Base-by-base conservation (phyloP, 2,329 filamentous ascomycete species). In the Fusarium marasasianum region DNA sequence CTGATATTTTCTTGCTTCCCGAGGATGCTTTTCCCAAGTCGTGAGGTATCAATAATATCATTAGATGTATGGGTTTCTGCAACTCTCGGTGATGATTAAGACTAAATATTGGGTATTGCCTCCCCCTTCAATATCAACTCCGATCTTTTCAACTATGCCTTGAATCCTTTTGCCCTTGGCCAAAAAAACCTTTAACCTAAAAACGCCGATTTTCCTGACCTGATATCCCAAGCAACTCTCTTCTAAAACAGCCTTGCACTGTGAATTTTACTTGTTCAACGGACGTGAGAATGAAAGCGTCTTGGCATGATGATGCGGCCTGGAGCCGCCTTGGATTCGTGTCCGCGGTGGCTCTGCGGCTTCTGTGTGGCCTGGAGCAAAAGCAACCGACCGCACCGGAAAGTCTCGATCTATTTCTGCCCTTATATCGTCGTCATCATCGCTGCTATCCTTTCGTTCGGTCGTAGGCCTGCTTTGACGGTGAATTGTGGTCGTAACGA, bases 401-500 rank as follows among this genome's bases (percentile, higher is more conserved):
- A 74, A 76, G 5, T 68, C 72, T 24, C 66, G 68, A 6, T 29
- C 41, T 26, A 55, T 68, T 18, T 50, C 31, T 11, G 53, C 24
- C 6, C 72, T 72, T n/a, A 64, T 55, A 63, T 69, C n/a, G 43
- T 75, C 66, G n/a, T 77, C 61, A 10, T 55, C 66, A 9, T 60
- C 61, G 14, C 57, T 43, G 31, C 45, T 65, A 4, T 55, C 47
- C 22, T 55, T 69, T 13, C 50, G 62, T 15, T 58, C 63, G 33
- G 33, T 40, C 15, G 67, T 77, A 14, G 79, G 78, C n/a, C 77
- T 77, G 66, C 77, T 81, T 57, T 83, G 81, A 35, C 80, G 76
- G 68, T 80, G 75, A 63, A 83, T 83, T 11, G 82, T 82, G 11
- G 82, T 84, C n/a, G 82, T 83, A 26, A 83, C 79, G 40, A 83